Base-by-base conservation (phyloP, 805 yeast genomes). In the Lachancea nothofagi region DNA sequence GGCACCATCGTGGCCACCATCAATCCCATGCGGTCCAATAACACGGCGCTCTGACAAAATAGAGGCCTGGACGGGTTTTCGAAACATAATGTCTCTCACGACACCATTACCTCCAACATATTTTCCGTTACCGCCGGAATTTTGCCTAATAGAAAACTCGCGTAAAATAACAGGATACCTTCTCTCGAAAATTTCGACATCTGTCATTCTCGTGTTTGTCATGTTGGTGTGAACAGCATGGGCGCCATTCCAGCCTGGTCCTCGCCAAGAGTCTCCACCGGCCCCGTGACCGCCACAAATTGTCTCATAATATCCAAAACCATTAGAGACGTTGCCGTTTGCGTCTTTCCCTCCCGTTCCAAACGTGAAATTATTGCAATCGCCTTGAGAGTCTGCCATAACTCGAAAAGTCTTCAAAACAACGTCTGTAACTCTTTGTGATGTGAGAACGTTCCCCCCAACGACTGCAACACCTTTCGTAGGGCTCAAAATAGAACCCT, bases 231-330 rank as follows among this genome's bases (percentile, higher is more conserved):
- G 96, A 2, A 88, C 94, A n/a, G 86, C 96, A 44, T 81, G 74
- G 37, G 80, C 82, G 32, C 96, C 96, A 50, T 82, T 65, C 89
- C 94, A 87, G 2, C 78, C 78, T 1, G 82, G 75, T 1, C 90
- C 88, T 53, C 64, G 50, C 71, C 74, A 52, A 45, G 62, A 47
- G 48, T 57, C 59, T 7, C 55, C 54, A 6, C 76, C 75, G 2
- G 97, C 97, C 36, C 97, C 97, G 31, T 88, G 83, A 1, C 97
- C 97, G 44, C 97, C 97, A 43, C 95, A 93, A 44, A 89, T 87
- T 0, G 97, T 89, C 58, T 88, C 96, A 59, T 88, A 88, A 59
- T 88, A 88, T 0, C 96, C 96, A 60, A 86, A 87, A 0, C 89
- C 87, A 7, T 70, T 62, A 61, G 71, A 67, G 7, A 38, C 36